phyloP scores from a whole-genome alignment of 257 asterid species.

The Haberlea rhodopensis region DNA sequence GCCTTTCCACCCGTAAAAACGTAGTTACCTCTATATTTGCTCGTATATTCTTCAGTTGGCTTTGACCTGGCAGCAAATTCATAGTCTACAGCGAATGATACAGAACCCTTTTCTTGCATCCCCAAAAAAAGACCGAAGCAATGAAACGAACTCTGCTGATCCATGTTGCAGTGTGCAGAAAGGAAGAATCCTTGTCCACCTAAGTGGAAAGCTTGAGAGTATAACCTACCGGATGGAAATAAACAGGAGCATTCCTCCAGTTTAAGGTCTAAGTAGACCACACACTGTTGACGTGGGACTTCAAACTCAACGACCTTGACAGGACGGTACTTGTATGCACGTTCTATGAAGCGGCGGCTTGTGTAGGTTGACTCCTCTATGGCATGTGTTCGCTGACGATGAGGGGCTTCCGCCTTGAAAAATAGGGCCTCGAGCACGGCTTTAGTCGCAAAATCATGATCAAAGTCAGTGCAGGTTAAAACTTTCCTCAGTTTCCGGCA shows the following conservation, averaged over 20 bases:
- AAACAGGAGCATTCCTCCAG: slow-evolving; percentile 65
- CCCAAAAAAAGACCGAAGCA: slow-evolving; percentile 92
- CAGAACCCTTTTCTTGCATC: slow-evolving; percentile 92
- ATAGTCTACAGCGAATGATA: slow-evolving; percentile 74
- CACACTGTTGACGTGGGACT: slow-evolving; percentile 77
- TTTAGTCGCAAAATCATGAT: slow-evolving; percentile 60
- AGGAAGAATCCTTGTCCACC: slow-evolving; percentile 94
- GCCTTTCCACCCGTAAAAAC: slow-evolving; percentile 90
- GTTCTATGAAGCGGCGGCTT: slow-evolving; percentile 64
- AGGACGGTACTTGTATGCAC: slow-evolving; percentile 84
- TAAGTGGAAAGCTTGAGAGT: slow-evolving; percentile 89
- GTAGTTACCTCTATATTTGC: slow-evolving; percentile 84
- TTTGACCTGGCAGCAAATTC: slow-evolving; percentile 85
- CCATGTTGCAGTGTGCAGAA: slow-evolving; percentile 95
- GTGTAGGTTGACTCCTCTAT: slow-evolving; percentile 54
- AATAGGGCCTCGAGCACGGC: slow-evolving; percentile 77
- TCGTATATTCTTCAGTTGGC: slow-evolving; percentile 65
- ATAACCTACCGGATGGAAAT: slow-evolving; percentile 78
- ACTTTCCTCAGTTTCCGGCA: slow-evolving; percentile 74
- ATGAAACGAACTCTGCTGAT: slow-evolving; percentile 79
- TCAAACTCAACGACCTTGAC: slow-evolving; percentile 83
- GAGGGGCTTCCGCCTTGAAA: slow-evolving; percentile 83
- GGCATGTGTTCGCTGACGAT: slow-evolving; percentile 66
- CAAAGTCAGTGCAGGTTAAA: slow-evolving; percentile 70
- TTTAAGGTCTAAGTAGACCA: slow-evolving; percentile 84